A percentile compares a stretch with the other conserved stretches of the same genome.
Conservation (phyloP, 495 filamentous ascomycete genomes). For the Apodospora peruviana region DNA sequence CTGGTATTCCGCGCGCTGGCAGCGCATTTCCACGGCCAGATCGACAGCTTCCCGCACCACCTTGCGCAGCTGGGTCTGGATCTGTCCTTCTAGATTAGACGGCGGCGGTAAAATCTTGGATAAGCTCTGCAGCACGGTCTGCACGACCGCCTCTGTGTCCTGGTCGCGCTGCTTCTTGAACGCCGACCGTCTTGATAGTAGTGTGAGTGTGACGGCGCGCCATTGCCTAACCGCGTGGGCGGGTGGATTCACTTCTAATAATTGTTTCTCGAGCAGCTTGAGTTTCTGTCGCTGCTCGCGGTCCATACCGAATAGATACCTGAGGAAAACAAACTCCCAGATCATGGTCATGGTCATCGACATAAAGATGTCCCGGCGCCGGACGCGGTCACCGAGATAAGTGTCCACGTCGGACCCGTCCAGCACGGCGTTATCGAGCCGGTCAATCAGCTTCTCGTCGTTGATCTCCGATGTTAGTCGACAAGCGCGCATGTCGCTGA, state of each 20-base stretch:
- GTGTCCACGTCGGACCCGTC: conserved; percentile 87
- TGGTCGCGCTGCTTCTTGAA: conserved; percentile 71
- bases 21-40: conserved; percentile 93
- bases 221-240: conserved; percentile 82
- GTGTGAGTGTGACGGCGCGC: conserved; percentile 87
- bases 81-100: conserved; percentile 62
- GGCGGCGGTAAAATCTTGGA: conserved; percentile 78
- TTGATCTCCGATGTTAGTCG: conserved; percentile 71
- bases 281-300: conserved; percentile 94
- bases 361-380: conserved; percentile 89
- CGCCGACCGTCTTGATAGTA: conserved; percentile 68
- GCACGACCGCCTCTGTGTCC: conserved; percentile 85
- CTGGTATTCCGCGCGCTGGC: conserved; percentile 89
- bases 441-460: conserved; percentile 84
- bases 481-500: conserved; percentile 83
- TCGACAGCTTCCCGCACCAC: conserved; percentile 78
- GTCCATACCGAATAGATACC: conserved; percentile 98
- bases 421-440: conserved; percentile 86
- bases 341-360: conserved; percentile 96
- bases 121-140: conserved; percentile 76
- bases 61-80: conserved; percentile 73
- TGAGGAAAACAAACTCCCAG: conserved; percentile 95
- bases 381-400: conserved; percentile 79
- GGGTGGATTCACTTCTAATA: conserved; percentile 83
- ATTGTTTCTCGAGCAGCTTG: conserved; percentile 83